Base-by-base conservation (phyloP, 2,329 filamentous ascomycete species). In the Curvularia sp. region DNA sequence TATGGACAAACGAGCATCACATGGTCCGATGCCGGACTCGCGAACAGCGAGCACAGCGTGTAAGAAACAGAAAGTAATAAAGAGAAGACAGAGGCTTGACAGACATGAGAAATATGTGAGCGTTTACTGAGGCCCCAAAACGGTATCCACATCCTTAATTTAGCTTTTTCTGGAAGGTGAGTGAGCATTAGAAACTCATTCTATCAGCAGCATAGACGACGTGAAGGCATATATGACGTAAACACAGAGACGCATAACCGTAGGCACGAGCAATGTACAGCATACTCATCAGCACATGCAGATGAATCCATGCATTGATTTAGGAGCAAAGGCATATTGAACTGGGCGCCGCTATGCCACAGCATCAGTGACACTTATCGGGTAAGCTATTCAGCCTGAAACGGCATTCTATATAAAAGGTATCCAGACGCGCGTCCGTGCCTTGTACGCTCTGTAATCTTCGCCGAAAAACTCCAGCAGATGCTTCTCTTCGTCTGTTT, bases 381-480 rank as follows among this genome's bases (percentile, higher is more conserved):
- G 18, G 10, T 18, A 15, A 9, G 3, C 18, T 18, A 39, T 22
- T 43, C 4, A 24, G 3, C 46, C 31, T 26, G 24, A 9, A 12
- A 9, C 26, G 20, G 4, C 35, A 10, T 18, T 24, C 50, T 33
- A 58, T 13, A 94, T 88, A 61, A 96, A 91, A 0, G 94, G 95
- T 69, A 99, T 96, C 72, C 87, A 87, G 8, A 93, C 91, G 43
- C 85, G 83, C 4, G 93, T 93, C 56, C 82, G 83, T 71, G 84
- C 84, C 67, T 85, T 85, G 74, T 96, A 99, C 18, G 86, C 77
- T 20, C 87, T 78, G 75, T 98, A 99, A 49, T 96, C 89, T 7
- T 89, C 82, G 0, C 89, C 90, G 75, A 98, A 99, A 79, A 98
- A 97, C 13, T 83, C 80, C 7, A 94, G 79, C 50, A 99, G 80